phyloP scores from a whole-genome alignment of 116 monocot species.

The Posidonia oceanica region DNA sequence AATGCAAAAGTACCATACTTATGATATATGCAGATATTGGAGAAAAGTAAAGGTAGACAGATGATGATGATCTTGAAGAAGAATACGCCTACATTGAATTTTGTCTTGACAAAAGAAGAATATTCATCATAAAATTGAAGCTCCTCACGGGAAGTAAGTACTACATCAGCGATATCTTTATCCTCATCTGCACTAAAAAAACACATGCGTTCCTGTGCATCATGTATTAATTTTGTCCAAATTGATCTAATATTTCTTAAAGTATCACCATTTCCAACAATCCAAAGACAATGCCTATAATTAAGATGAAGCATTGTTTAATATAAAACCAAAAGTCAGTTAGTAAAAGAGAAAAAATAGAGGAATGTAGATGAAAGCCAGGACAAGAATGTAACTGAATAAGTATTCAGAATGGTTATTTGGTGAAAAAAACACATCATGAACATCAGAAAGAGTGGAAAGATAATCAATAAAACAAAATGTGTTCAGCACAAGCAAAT shows the following conservation, averaged over 20 bases:
- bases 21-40: too few species aligned
- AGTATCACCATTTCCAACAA: slow-evolving; percentile 34
- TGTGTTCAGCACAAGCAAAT: too few species aligned
- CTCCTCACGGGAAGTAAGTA: not conserved
- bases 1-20: too few species aligned
- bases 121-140: not conserved
- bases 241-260: slow-evolving; percentile 21
- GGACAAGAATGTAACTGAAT: too few species aligned
- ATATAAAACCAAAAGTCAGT: not conserved
- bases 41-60: too few species aligned
- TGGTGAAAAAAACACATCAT: too few species aligned
- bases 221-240: slow-evolving; percentile 27
- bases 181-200: slow-evolving; percentile 28
- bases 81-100: too few species aligned
- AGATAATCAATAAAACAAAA: too few species aligned
- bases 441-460: too few species aligned
- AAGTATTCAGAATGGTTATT: too few species aligned
- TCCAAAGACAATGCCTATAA: slow-evolving; percentile 43
- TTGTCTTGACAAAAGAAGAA: too few species aligned
- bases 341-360: not conserved
- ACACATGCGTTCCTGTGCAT: slow-evolving; percentile 30
- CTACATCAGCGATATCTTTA: slow-evolving; percentile 10
- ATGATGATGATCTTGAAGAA: too few species aligned
- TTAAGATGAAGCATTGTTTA: not conserved
- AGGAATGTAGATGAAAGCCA: not conserved